phyloP scores from a whole-genome alignment of 495 filamentous ascomycete genomes.

The Paragyromitra xinjiangensis region DNA sequence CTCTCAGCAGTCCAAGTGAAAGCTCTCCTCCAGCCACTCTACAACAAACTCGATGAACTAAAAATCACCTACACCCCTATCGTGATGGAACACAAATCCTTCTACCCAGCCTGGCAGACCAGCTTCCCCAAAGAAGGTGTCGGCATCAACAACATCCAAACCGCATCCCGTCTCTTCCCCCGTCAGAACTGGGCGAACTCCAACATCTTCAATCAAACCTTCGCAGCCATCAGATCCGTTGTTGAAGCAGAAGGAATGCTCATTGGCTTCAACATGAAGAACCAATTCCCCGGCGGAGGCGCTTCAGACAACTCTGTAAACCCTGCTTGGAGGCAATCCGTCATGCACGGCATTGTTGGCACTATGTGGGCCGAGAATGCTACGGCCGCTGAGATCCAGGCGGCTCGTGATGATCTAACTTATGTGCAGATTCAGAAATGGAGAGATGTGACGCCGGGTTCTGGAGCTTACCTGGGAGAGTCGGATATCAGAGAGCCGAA shows the following conservation, averaged over 20 bases:
- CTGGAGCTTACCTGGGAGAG: constrained; percentile 64
- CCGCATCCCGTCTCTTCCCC: constrained; percentile 66
- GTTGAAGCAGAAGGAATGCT: constrained; percentile 65
- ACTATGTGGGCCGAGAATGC: constrained; percentile 19
- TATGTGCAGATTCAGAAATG: constrained; percentile 62
- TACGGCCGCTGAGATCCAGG: constrained; percentile 13
- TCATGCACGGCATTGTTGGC: constrained; percentile 64
- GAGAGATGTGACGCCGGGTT: constrained; percentile 59
- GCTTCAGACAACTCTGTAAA: constrained; percentile 62
- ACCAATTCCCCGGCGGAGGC: constrained; percentile 63
- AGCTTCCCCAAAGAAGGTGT: constrained; percentile 61
- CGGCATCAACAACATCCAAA: constrained; percentile 50
- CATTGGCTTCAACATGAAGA: constrained; percentile 58
- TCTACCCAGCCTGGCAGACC: constrained; percentile 60
- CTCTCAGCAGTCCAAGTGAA: constrained; percentile 59
- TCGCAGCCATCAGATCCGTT: constrained; percentile 60
- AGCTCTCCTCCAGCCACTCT: constrained; percentile 59
- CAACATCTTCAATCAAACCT: constrained; percentile 55
- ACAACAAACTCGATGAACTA: constrained; percentile 55
- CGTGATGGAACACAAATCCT: constrained; percentile 59
- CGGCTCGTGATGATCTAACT: constrained; percentile 9
- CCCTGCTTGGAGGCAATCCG: constrained; percentile 66
- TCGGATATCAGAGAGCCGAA: constrained; percentile 70
- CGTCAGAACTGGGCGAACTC: constrained; percentile 62
- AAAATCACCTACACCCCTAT: constrained; percentile 58